Percentiles rank a stretch among this genome's conserved stretches.
phyloP scores from a whole-genome alignment of 768 basidiomycete genomes.

The Amanita thiersii region DNA sequence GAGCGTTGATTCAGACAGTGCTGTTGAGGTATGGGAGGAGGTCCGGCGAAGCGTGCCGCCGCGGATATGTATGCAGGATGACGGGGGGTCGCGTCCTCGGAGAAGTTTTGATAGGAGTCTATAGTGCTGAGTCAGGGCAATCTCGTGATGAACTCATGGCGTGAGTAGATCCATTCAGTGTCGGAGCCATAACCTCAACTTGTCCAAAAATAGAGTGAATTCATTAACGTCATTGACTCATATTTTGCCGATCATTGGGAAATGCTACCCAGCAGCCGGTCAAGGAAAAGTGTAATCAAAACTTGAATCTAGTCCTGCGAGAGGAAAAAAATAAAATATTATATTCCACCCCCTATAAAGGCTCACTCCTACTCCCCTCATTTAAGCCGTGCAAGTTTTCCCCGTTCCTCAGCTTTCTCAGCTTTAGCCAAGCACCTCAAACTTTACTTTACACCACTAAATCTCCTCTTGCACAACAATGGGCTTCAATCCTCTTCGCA shows the following conservation, averaged over 20 bases:
- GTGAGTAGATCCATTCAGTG: too few relatives aligned
- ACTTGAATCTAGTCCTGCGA: background rate
- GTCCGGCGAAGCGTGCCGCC: too few relatives aligned
- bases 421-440: background rate
- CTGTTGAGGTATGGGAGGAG: too few relatives aligned
- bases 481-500: slow-evolving; percentile 5
- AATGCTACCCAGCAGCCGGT: background rate
- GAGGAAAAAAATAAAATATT: background rate
- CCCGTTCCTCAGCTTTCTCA: background rate
- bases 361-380: background rate
- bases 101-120: too few relatives aligned
- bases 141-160: too few relatives aligned
- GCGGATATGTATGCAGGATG: too few relatives aligned
- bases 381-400: background rate
- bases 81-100: too few relatives aligned
- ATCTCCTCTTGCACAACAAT: slow-evolving; percentile 7
- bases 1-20: too few relatives aligned
- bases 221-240: slow-evolving; percentile 8
- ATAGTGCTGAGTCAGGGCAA: too few relatives aligned
- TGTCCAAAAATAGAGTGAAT: background rate
- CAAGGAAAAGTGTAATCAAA: too few relatives aligned
- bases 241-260: background rate
- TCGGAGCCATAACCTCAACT: too few relatives aligned
- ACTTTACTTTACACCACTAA: background rate
- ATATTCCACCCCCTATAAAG: background rate